Percentiles rank a stretch among this genome's conserved stretches.
These are phyloP conservation scores for Podaxis rugospora DNA, from an alignment of 768 basidiomycete genomes.

Conservation along the genomic window DNA sequence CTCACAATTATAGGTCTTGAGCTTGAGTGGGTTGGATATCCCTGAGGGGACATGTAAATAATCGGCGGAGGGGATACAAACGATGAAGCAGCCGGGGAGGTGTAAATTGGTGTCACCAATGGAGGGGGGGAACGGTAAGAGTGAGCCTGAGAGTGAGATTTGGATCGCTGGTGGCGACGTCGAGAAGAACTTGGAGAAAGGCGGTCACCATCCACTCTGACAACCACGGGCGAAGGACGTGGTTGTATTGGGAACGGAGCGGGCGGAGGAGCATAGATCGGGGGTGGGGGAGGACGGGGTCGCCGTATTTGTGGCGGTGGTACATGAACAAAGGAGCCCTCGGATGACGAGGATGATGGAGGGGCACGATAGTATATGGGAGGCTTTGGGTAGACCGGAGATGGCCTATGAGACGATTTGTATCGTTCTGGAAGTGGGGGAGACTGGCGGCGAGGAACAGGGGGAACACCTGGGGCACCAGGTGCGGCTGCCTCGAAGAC, in stretches of 20 bases:
- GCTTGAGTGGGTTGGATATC: conserved; percentile 16
- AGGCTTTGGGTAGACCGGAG: neutral
- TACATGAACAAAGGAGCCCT: conserved; percentile 18
- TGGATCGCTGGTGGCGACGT: conserved; percentile 2
- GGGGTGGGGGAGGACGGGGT: conserved; percentile 17
- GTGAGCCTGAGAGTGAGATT: conserved; percentile 3
- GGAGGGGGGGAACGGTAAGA: conserved; percentile 8
- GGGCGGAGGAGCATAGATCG: conserved; percentile 14
- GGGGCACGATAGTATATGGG: conserved; percentile 7
- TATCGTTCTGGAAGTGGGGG: conserved; percentile 14
- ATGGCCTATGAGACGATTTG: conserved; percentile 8
- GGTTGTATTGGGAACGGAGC: conserved; percentile 7
- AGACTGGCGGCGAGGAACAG: conserved; percentile 10
- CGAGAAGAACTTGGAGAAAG: neutral
- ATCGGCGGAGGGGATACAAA: conserved; percentile 21
- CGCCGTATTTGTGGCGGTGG: conserved; percentile 15
- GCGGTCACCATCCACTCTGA: neutral
- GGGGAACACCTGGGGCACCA: conserved; percentile 8
- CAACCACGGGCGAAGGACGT: neutral
- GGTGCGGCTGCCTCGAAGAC: conserved; percentile 24
- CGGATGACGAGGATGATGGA: conserved; percentile 18
- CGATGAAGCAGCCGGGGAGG: conserved; percentile 15
- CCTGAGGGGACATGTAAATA: conserved; percentile 21
- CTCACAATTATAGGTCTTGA: conserved; percentile 21
- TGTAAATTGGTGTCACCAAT: conserved; percentile 8